Evolutionary conservation across 2,329 filamentous ascomycete species (phyloP).

Genomic region (Cladophialophora yegresii): DNA sequence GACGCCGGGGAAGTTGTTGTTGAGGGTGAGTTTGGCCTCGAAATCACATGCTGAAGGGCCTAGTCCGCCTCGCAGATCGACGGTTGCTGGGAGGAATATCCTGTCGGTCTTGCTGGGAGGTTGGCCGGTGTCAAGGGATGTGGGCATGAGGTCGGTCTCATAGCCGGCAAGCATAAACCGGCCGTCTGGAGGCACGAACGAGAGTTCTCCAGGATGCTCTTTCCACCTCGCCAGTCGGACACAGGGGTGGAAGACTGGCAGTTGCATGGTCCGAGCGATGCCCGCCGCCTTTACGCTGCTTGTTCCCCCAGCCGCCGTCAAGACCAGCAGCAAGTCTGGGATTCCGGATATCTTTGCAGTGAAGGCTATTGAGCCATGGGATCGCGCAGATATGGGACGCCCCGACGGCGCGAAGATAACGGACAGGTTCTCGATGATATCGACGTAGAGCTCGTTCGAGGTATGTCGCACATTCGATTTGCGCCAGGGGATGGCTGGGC

Average conservation of each 20-base stretch:
- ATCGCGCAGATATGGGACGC: constrained; percentile 79
- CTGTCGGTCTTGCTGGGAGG: constrained; percentile 59
- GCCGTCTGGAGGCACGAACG: constrained; percentile 92
- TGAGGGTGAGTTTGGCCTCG: constrained; percentile 75
- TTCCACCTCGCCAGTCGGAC: constrained; percentile 89
- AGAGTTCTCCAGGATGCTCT: constrained; percentile 85
- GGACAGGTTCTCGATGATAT: constrained; percentile 84
- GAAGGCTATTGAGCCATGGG: constrained; percentile 90
- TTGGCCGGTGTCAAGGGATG: constrained; percentile 60
- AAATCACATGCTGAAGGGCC: constrained; percentile 79
- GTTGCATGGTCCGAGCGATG: constrained; percentile 71
- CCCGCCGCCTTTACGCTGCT: constrained; percentile 53
- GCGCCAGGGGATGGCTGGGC: constrained; percentile 76
- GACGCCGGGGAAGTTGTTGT: constrained; percentile 62
- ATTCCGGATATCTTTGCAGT: constrained; percentile 93
- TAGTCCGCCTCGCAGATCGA: constrained; percentile 79
- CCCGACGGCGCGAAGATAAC: constrained; percentile 91
- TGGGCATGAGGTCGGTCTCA: constrained; percentile 84
- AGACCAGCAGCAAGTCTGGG: constrained; percentile 79
- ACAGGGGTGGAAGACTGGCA: constrained; percentile 95
- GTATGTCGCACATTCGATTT: constrained; percentile 91
- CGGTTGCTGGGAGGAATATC: constrained; percentile 76
- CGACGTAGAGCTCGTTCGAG: constrained; percentile 95
- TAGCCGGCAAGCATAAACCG: constrained; percentile 92
- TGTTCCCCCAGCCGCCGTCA: constrained; percentile 79